Conservation (phyloP, 805 yeast species). For the Cyberlindnera mississippiensis region DNA sequence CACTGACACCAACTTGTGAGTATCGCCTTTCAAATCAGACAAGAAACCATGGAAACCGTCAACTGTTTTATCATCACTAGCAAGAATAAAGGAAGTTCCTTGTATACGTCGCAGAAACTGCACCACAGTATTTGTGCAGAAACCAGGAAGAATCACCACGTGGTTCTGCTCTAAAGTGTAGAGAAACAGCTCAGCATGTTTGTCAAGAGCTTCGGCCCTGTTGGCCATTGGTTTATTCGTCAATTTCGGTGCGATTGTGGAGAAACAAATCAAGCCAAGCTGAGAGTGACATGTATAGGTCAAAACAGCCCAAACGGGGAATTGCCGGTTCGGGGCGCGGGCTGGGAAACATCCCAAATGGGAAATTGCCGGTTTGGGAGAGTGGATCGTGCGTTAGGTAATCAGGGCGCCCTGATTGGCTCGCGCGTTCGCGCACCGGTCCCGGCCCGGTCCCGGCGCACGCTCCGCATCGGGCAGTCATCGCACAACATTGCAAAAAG, state of each 20-base stretch:
- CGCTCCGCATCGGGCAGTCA: too few species aligned
- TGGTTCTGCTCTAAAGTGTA: not conserved
- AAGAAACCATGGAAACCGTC: not conserved
- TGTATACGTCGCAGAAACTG: not conserved
- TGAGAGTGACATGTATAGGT: too few species aligned
- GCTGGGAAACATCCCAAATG: too few species aligned
- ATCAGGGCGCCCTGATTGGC: slow-evolving; percentile 11
- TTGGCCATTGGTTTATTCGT: too few species aligned
- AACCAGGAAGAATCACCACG: not conserved
- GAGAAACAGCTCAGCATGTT: not conserved
- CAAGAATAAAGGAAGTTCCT: not conserved
- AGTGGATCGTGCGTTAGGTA: not conserved
- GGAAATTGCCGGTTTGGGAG: too few species aligned
- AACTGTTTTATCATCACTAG: slow-evolving; percentile 2
- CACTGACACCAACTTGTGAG: not conserved
- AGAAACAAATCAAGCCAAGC: too few species aligned
- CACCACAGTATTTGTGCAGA: not conserved
- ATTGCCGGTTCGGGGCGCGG: too few species aligned
- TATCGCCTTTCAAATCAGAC: not conserved
- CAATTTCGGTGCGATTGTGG: too few species aligned
- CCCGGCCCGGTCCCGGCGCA: slow-evolving; percentile 16
- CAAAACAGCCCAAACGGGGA: too few species aligned
- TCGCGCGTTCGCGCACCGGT: slow-evolving; percentile 1
- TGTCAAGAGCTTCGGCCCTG: not conserved
- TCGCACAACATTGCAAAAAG: too few species aligned